Percentiles rank a stretch among this genome's conserved stretches.
These are phyloP conservation scores for Tulasnella calospora DNA, from an alignment of 768 basidiomycete species.

Conservation along the genomic window DNA sequence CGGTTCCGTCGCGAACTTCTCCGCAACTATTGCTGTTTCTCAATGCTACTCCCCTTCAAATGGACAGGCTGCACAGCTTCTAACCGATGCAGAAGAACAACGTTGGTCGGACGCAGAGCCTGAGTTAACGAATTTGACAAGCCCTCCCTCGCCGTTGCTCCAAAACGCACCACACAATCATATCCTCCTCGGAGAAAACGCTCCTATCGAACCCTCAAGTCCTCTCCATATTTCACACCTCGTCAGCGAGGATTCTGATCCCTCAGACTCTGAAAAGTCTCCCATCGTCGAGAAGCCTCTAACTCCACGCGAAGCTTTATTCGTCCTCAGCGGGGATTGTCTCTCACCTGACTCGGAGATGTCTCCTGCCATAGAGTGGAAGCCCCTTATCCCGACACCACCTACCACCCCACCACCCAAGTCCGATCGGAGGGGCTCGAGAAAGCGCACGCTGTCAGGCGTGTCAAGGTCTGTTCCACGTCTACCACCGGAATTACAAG, in stretches of 20 bases:
- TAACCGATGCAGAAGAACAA: neutral
- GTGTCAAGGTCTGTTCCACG: neutral
- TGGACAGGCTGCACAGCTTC: neutral
- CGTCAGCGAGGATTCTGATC: neutral
- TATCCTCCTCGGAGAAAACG: neutral
- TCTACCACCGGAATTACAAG: slow-evolving; percentile 10
- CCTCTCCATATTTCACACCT: neutral
- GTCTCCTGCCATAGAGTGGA: neutral
- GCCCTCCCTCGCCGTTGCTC: neutral
- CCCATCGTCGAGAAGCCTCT: neutral
- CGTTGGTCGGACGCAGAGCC: neutral
- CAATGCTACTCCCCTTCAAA: too few species aligned
- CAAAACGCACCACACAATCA: neutral
- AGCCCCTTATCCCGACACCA: neutral
- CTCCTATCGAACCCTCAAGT: neutral
- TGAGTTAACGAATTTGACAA: neutral
- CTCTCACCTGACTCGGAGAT: too few species aligned
- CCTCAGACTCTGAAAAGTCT: neutral
- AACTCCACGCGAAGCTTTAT: too few species aligned
- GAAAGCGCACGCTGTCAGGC: neutral
- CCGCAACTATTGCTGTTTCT: too few species aligned
- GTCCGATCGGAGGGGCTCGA: neutral
- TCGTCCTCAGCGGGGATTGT: too few species aligned
- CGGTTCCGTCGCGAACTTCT: too few species aligned
- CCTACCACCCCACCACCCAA: neutral